Base-by-base conservation (phyloP, 1,139 yeast species). In the Taphrina communis region DNA sequence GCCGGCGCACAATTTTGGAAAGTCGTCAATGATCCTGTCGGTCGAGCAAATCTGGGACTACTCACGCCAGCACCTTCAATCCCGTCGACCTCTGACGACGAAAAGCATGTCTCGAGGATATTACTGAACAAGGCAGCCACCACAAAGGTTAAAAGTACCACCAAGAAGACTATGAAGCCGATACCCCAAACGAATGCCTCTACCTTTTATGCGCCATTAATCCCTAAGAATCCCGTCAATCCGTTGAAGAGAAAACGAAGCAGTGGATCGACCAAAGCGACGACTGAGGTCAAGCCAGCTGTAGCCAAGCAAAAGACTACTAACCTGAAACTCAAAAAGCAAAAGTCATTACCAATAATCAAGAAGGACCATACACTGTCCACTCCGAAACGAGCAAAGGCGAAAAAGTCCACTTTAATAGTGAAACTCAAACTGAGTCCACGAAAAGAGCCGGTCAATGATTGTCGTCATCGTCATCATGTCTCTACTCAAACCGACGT, bases 71-170 rank as follows among this genome's bases (percentile, higher is more conserved):
- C 62, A 6, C 44, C 62, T 9, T 36, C 62, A 36, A 42, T 44
- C 1, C 53, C 62, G 21, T 58, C 62, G 12, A 44, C 41, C 11
- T 58, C 62, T 7, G 62, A 58, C 42, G 62, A 58, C 31, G 62
- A 58, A 19, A 58, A 58, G 60, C 14, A 11, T 7, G 19, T 38
- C 50, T 38, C 42, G 4, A 12, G 25, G 1, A 19, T n/a, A 6
- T 6, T 19, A n/a, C 41, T 53, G 42, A 53, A 53, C 36, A 11
- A 38, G 25, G 42, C 12, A 7, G 6, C 12, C 31, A 17, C 12
- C 42, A 35, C 42, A 12, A 53, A 53, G 42, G 11, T 7, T 9
- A 50, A 50, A 19, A 14, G 42, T 7, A 35, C 25, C 7, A 7
- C 58, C 42, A 53, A 53, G 42, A 53, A 53, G 17, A 7, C 42